Evolutionary conservation across 139 green algal genomes (phyloP).

Genomic region (Micractinium conductrix): DNA sequence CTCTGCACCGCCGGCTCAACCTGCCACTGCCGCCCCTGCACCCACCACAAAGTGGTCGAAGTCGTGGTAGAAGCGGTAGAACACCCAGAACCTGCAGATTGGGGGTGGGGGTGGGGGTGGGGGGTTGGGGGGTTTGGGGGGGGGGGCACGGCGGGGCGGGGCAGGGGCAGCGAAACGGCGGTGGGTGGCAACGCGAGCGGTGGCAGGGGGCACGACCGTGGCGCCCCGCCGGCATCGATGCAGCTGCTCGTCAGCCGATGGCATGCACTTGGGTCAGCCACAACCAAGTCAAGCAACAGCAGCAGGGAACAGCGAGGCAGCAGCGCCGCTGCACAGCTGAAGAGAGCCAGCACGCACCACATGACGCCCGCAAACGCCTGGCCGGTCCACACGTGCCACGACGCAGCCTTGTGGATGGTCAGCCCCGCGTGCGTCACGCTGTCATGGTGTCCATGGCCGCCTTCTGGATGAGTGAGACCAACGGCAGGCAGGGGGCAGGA

Average conservation of each 20-base stretch:
- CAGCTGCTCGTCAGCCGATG: too few relatives aligned
- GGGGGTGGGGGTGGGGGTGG: too few relatives aligned
- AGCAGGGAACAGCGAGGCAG: too few relatives aligned
- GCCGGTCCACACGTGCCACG: constrained; percentile 59
- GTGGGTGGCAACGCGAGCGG: too few relatives aligned
- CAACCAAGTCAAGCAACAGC: too few relatives aligned
- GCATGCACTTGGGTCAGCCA: too few relatives aligned
- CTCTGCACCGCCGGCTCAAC: too few relatives aligned
- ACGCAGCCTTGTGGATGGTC: constrained; percentile 65
- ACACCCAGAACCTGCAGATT: constrained; percentile 79
- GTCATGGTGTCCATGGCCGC: constrained; percentile 36
- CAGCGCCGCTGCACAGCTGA: not conserved
- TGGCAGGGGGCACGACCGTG: too few relatives aligned
- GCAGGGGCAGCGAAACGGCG: too few relatives aligned
- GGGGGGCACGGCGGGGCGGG: too few relatives aligned
- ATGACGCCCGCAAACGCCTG: constrained; percentile 70
- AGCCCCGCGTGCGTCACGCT: constrained; percentile 69
- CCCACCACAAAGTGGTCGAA: constrained; percentile 66
- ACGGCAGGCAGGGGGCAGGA: not conserved
- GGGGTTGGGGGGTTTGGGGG: too few relatives aligned
- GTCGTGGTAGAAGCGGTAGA: constrained; percentile 78
- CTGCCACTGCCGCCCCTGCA: not conserved
- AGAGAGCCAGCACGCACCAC: constrained; percentile 52
- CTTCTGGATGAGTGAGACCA: not conserved
- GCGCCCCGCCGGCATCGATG: too few relatives aligned